A percentile compares a stretch with the other conserved stretches of the same genome.
phyloP scores from a whole-genome alignment of 2,329 filamentous ascomycete species.

The Venturiaceae sp. region DNA sequence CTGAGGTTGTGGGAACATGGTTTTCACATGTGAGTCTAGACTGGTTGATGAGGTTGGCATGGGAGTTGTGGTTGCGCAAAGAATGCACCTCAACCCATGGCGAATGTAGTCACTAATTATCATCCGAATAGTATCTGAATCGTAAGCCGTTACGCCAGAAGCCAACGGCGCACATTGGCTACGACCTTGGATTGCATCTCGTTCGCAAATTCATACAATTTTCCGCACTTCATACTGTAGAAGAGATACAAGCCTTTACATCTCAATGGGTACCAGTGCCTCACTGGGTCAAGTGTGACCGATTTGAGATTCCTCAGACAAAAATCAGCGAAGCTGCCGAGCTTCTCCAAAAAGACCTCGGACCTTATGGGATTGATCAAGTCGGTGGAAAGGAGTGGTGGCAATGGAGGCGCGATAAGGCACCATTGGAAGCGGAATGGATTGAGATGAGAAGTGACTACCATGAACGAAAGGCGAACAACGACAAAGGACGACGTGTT shows the following conservation, averaged over 20 bases:
- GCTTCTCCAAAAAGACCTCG: constrained; percentile 64
- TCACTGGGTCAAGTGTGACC: constrained; percentile 74
- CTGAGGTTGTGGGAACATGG: constrained; percentile 77
- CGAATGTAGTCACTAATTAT: too few relatives aligned
- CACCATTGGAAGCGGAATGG: constrained; percentile 74
- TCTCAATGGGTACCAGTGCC: constrained; percentile 85
- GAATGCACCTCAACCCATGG: too few relatives aligned
- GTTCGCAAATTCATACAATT: constrained; percentile 79
- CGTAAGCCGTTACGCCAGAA: constrained; percentile 65
- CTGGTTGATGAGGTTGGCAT: constrained; percentile 20
- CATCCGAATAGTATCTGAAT: constrained; percentile 63
- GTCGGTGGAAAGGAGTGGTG: constrained; percentile 83
- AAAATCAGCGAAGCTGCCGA: constrained; percentile 57
- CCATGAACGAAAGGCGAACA: constrained; percentile 53
- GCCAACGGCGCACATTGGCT: constrained; percentile 83
- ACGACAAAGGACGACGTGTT: constrained; percentile 50
- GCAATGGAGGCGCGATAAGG: constrained; percentile 68
- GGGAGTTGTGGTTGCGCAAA: too few relatives aligned
- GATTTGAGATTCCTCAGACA: constrained; percentile 54
- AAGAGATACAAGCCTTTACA: constrained; percentile 88
- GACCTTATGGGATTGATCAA: constrained; percentile 59
- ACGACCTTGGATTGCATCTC: constrained; percentile 83
- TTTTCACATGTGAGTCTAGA: constrained; percentile 51
- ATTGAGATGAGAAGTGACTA: constrained; percentile 89
- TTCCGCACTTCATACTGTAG: constrained; percentile 80